Evolutionary conservation across 2,329 filamentous ascomycete species (phyloP).

Genomic region (Catunica adiposa): DNA sequence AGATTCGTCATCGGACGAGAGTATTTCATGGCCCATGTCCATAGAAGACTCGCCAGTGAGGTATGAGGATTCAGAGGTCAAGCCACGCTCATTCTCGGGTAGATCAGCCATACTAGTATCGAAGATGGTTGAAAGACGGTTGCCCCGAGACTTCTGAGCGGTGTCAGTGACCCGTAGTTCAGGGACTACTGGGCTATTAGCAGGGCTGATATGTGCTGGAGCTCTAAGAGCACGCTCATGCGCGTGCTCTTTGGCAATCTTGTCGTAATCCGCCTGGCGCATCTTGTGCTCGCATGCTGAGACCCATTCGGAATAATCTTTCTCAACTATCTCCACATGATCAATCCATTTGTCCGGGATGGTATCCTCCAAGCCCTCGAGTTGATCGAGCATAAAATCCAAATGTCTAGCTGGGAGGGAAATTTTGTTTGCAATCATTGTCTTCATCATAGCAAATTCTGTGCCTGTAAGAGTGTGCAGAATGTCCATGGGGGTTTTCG

Average conservation of each 20-base stretch:
- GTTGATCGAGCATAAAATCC: conserved; percentile 70
- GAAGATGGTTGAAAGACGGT: conserved; percentile 7
- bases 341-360: conserved; percentile 80
- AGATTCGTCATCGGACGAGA: conserved; percentile 5
- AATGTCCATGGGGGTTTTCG: neutral
- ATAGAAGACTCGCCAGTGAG: conserved; percentile 6
- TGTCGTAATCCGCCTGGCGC: conserved; percentile 40
- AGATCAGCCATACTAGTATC: conserved; percentile 8
- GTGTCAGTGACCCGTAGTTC: conserved; percentile 8
- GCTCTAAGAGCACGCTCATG: neutral
- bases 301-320: conserved; percentile 64
- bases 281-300: conserved; percentile 59
- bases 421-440: conserved; percentile 51
- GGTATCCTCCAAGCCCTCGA: conserved; percentile 72
- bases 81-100: neutral
- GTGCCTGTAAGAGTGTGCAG: conserved; percentile 23
- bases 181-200: conserved; percentile 6
- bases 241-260: conserved; percentile 12
- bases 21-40: conserved; percentile 7
- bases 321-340: conserved; percentile 64
- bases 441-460: conserved; percentile 42
- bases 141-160: neutral
- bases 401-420: conserved; percentile 52
- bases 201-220: neutral
- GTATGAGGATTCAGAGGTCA: neutral